Evolutionary conservation across 805 yeast genomes (phyloP).

Genomic region (Wickerhamiella kazuoi): DNA sequence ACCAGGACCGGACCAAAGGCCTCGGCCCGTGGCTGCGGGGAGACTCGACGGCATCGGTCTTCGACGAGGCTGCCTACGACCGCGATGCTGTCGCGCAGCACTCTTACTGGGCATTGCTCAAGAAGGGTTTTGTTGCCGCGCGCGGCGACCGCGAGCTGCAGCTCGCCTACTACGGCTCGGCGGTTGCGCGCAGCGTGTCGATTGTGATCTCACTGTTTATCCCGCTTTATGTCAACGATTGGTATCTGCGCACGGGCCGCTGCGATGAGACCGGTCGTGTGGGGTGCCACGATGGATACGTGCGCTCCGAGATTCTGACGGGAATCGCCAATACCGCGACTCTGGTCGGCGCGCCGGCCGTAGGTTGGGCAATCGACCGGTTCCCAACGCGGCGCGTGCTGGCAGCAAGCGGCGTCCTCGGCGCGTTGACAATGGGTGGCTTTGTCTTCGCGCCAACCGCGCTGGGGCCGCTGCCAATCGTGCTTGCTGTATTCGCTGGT

Average conservation of each 20-base stretch:
- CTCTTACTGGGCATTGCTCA: conserved; percentile 26
- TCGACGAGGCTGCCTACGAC: conserved; percentile 17
- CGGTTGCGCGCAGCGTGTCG: conserved; percentile 46
- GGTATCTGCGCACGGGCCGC: conserved; percentile 32
- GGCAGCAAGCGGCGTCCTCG: conserved; percentile 17
- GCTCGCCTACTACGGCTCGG: conserved; percentile 42
- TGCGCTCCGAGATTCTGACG: conserved; percentile 47
- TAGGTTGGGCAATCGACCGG: conserved; percentile 42
- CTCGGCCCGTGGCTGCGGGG: conserved; percentile 18
- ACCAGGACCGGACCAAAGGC: conserved; percentile 26
- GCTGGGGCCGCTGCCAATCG: conserved; percentile 20
- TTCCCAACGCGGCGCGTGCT: conserved; percentile 21
- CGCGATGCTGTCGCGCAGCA: conserved; percentile 9
- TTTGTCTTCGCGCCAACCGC: conserved; percentile 20
- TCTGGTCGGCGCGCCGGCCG: conserved; percentile 42
- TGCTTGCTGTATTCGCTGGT: conserved; percentile 34
- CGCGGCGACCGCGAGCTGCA: conserved; percentile 29
- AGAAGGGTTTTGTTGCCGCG: conserved; percentile 33
- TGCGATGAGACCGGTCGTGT: conserved; percentile 23
- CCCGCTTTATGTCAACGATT: conserved; percentile 44
- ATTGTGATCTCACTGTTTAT: conserved; percentile 41
- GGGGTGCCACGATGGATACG: conserved; percentile 44
- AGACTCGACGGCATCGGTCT: conserved; percentile 10
- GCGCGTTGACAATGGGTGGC: conserved; percentile 10
- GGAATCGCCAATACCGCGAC: conserved; percentile 48